Percentiles rank a stretch among this genome's conserved stretches.
Evolutionary conservation across 257 asterid species (phyloP).

Genomic region (Nicotiana obtusifolia): DNA sequence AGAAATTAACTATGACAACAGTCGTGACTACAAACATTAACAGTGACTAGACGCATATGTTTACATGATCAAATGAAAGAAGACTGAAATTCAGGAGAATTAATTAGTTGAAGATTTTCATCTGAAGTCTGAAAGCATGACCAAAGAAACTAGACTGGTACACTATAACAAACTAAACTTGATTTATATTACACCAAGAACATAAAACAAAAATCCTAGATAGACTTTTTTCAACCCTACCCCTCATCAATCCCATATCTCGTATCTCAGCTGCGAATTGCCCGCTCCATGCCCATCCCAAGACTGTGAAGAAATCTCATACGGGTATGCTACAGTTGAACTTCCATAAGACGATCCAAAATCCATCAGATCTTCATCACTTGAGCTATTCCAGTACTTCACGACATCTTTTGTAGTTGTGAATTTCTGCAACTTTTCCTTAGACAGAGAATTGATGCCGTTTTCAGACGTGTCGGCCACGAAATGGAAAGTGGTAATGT

Average conservation of each 20-base stretch:
- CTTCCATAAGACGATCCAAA: constrained; percentile 22
- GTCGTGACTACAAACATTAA: neutral
- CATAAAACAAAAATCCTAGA: neutral
- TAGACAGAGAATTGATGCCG: constrained; percentile 2
- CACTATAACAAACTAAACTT: neutral
- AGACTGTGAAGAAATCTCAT: neutral
- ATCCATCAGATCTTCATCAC: constrained; percentile 35
- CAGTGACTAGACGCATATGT: neutral
- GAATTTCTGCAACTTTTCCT: constrained; percentile 27
- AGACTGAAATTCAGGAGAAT: neutral
- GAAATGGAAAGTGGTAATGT: constrained; percentile 49
- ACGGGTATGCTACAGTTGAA: neutral
- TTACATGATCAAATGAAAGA: neutral
- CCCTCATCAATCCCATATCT: neutral
- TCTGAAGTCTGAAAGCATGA: neutral
- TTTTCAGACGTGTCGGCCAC: constrained; percentile 14
- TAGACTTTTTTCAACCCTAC: neutral
- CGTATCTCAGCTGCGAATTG: neutral
- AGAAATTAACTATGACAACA: neutral
- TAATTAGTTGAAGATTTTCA: neutral
- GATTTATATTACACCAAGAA: neutral
- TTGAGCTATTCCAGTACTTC: constrained; percentile 13
- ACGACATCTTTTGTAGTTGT: neutral
- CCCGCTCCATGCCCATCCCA: neutral
- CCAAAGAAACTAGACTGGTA: neutral